Conservation (phyloP, 2,329 filamentous ascomycete species). For the Blastomyces silverae region DNA sequence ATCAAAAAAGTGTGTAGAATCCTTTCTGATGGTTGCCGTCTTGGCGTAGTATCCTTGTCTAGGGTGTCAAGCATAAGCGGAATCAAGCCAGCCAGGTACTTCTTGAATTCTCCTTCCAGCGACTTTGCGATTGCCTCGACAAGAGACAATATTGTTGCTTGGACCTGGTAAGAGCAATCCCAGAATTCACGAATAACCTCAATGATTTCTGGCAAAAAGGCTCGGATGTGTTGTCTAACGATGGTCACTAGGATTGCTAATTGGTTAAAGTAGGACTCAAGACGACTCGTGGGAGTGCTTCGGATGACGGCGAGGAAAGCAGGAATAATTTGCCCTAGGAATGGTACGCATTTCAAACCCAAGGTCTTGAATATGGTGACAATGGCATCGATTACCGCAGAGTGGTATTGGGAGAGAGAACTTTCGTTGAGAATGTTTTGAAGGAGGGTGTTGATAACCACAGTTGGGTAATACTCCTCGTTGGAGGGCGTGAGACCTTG, state of each 20-base stretch:
- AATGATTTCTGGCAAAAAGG: conserved; percentile 80
- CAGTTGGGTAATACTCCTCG: conserved; percentile 97
- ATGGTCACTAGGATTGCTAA: conserved; percentile 88
- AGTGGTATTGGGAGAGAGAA: conserved; percentile 84
- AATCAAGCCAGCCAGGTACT: conserved; percentile 80
- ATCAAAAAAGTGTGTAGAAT: conserved; percentile 93
- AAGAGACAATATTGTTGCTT: conserved; percentile 83
- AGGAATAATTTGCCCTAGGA: conserved; percentile 87
- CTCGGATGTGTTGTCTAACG: conserved; percentile 91
- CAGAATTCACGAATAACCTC: conserved; percentile 84
- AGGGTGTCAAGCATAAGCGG: conserved; percentile 92
- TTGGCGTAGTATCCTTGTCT: conserved; percentile 70
- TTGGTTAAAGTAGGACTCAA: conserved; percentile 97
- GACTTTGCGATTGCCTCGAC: conserved; percentile 92
- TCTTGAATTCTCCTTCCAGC: conserved; percentile 95
- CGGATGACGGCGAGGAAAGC: conserved; percentile 87
- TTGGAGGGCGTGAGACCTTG: conserved; percentile 90
- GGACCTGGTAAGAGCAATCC: conserved; percentile 70
- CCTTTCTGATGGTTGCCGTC: conserved; percentile 75
- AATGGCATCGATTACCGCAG: conserved; percentile 89
- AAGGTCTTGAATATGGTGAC: conserved; percentile 98
- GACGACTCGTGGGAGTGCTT: conserved; percentile 65
- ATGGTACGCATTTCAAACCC: conserved; percentile 90
- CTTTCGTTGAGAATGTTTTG: conserved; percentile 79
- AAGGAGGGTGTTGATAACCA: conserved; percentile 92